Percentiles rank a stretch among this genome's conserved stretches.
Conservation (phyloP, 1,139 yeast genomes). For the Kurtzmaniella quercitrusa region DNA sequence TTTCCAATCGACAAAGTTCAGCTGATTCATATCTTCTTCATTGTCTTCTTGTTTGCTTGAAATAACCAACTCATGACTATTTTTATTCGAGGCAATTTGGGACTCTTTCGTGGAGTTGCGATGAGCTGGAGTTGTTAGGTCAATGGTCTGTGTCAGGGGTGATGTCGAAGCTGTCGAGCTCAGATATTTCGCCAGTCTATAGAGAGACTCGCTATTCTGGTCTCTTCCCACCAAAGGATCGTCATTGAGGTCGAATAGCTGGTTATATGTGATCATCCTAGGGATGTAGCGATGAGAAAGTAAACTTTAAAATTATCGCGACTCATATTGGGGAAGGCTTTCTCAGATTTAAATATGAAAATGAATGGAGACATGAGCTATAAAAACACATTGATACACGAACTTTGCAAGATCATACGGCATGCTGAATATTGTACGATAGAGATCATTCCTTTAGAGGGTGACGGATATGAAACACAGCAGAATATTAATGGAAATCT, state of each 20-base stretch:
- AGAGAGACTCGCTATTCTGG: constrained; percentile 3
- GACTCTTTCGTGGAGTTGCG: neutral
- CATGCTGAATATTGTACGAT: constrained; percentile 9
- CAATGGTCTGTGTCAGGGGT: neutral
- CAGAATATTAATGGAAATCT: constrained; percentile 16
- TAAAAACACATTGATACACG: constrained; percentile 1
- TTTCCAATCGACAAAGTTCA: constrained; percentile 44
- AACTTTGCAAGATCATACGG: constrained; percentile 1
- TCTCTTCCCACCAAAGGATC: constrained; percentile 3
- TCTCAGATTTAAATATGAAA: neutral
- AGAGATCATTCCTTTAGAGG: constrained; percentile 18
- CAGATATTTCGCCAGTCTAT: neutral
- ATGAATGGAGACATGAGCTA: neutral
- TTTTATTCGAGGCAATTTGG: no score
- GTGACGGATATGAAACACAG: constrained; percentile 9
- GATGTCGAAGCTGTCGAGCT: neutral
- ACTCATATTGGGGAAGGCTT: neutral
- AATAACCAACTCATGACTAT: no score
- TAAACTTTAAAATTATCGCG: neutral
- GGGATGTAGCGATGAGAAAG: neutral
- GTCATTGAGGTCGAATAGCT: constrained; percentile 6
- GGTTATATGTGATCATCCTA: neutral
- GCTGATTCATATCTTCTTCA: neutral
- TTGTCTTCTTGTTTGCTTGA: no score
- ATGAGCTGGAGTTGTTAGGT: neutral